Evolutionary conservation across 306 rosid species (phyloP), one percentile per base, ranked within the genome.

Genomic region (Ammopiptanthus mongolicus): DNA sequence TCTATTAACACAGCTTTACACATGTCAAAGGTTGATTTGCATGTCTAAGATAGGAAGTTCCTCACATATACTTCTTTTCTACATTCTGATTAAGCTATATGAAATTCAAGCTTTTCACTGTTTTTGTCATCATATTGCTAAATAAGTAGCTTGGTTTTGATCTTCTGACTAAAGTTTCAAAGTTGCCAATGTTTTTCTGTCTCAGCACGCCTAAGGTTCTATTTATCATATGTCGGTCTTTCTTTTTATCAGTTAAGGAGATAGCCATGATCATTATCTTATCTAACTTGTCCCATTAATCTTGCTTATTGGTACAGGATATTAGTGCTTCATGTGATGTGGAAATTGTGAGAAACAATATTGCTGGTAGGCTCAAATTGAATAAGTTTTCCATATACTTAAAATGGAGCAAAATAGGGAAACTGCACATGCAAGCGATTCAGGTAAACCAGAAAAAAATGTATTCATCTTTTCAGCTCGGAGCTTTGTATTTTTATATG

Each of bases 351-450:
- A 65, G 70, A 48, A 88, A 84, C 75, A 79, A 75, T 48, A 78
- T 91, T 74, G 69, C 86, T 22, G 96, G 95, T 46, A 73, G 64
- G 34, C 88, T 91, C 73, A 78, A 61, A 69, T 71, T 95, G 87
- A 75, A 79, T 63, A 81, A 75, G 77, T 87, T 90, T 68, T 55
- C 86, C 1, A 60, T 89, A 36, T 1, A 69, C 70, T 82, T 95
- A 81, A 88, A 88, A 72, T 95, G 97, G 98, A 95, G 97, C 83
- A 86, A 82, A 81, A 86, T 95, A 67, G 98, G 96, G 22, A 69
- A 72, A 39, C 67, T 94, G 21, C 93, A 78, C 73, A 82, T 90
- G 76, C 72, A 22, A 65, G 86, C 88, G 7, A 72, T 91, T 78
- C 86, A 95, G 96, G 98, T 95, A 83, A 51, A 62, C 37, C 55